Base-by-base conservation (phyloP, 495 filamentous ascomycete species). In the Umbilicaria muhlenbergii region DNA sequence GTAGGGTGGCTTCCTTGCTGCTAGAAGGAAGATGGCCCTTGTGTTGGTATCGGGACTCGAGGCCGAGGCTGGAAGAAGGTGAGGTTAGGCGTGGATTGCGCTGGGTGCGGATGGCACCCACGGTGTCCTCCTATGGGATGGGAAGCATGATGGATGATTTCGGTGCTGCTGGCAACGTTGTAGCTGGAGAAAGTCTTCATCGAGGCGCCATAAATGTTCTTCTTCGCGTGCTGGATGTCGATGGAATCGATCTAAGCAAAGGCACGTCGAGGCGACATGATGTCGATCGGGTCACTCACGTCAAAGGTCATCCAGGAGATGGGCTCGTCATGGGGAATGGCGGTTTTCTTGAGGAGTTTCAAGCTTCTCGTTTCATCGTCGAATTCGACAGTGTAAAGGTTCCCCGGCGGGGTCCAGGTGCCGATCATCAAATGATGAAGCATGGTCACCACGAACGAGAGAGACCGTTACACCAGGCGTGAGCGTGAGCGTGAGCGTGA, bases 221-320 rank as follows among this genome's bases (percentile, higher is more conserved):
- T 86, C 59, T 78, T 81, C 44, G 71, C 65, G 57, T 91, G 82
- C 70, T 82, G 54, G 41, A 41, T 21, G 10, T 32, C 19, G 36
- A n/a, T 45, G 39, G 12, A 51, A 12, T n/a, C 28, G n/a, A 28
- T 21, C 24, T 10, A 28, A 28, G 24, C 8, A 3, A 28, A 28
- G 4, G 24, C 8, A 28, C 8, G 4, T 28, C 17, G 32, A 21
- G 38, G 28, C 21, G 16, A 36, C 13, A 33, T 34, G 21, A 17
- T 13, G 34, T 24, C 17, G 43, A 35, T 18, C 16, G 5, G 11
- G 32, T 39, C 13, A 59, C 73, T 59, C 66, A 83, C 80, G 54
- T 84, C 80, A 53, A 88, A 86, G 34, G 81, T 80, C 78, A 91
- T 86, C 84, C 84, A 91, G 51, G 82, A 87, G 53, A 91, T 88